Evolutionary conservation across 2,329 filamentous ascomycete genomes (phyloP).

Genomic region (Eutypella sp.): DNA sequence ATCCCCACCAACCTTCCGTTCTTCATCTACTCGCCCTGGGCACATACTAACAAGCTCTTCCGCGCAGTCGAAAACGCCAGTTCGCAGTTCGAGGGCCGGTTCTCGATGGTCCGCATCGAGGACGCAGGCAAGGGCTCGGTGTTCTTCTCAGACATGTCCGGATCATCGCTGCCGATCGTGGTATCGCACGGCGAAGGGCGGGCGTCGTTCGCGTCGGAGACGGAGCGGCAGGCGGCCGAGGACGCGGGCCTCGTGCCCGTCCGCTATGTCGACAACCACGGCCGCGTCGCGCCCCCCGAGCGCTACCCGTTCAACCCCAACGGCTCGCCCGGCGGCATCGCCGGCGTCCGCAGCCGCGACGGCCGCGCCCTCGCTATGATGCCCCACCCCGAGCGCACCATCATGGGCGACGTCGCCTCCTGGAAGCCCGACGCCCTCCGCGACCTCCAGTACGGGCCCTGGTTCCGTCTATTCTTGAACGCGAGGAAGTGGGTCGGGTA

Average conservation of each 20-base stretch:
- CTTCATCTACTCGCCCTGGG: not conserved
- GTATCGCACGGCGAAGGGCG: constrained; percentile 90
- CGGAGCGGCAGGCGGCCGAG: constrained; percentile 50
- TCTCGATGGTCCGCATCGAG: constrained; percentile 76
- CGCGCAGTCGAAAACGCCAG: constrained; percentile 64
- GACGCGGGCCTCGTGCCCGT: constrained; percentile 68
- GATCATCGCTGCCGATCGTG: constrained; percentile 75
- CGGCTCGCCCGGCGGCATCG: constrained; percentile 75
- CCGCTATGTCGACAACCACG: constrained; percentile 80
- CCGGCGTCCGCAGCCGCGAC: constrained; percentile 67
- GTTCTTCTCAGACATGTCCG: constrained; percentile 85
- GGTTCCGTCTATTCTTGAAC: constrained; percentile 81
- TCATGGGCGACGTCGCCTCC: constrained; percentile 72
- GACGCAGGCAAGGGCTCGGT: constrained; percentile 64
- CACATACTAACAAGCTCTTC: constrained; percentile 4
- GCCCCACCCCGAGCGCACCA: constrained; percentile 90
- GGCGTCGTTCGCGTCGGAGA: constrained; percentile 60
- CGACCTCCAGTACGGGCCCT: constrained; percentile 71
- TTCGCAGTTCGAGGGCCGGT: constrained; percentile 86
- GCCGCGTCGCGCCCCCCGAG: constrained; percentile 52
- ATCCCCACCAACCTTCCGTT: too few relatives aligned
- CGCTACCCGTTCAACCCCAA: constrained; percentile 65
- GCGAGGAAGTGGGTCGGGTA: constrained; percentile 81
- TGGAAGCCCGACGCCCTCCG: constrained; percentile 58
- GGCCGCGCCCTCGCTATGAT: constrained; percentile 84